A percentile compares a stretch with the other conserved stretches of the same genome.
Evolutionary conservation across 2,329 filamentous ascomycete genomes (phyloP).

Genomic region (Aspergillus fructus): DNA sequence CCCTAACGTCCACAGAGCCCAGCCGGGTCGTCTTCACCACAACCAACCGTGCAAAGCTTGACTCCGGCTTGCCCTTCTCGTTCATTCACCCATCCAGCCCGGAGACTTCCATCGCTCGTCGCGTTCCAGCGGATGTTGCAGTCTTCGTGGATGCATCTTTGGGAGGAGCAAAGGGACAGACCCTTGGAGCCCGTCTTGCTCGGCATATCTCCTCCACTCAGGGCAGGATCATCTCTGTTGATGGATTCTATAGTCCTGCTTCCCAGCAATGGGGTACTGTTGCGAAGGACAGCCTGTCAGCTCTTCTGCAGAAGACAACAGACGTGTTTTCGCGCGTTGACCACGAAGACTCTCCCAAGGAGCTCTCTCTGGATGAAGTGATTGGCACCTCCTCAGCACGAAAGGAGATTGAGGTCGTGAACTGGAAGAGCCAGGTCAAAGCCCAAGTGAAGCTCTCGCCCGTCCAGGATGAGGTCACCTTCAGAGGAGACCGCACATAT

Average conservation of each 20-base stretch:
- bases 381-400: background rate
- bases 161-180: background rate
- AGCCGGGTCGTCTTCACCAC: background rate
- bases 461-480: background rate
- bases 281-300: background rate
- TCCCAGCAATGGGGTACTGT: background rate
- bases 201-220: background rate
- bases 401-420: background rate
- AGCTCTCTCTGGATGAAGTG: background rate
- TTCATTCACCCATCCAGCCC: background rate
- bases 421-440: background rate
- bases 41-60: background rate
- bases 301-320: background rate
- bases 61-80: background rate
- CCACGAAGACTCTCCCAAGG: background rate
- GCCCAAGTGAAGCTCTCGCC: background rate
- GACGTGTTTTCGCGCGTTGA: background rate
- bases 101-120: background rate
- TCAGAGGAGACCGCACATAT: background rate
- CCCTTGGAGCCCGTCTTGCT: background rate
- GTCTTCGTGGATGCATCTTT: background rate
- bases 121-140: background rate
- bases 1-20: background rate
- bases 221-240: background rate
- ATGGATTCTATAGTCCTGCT: background rate